Evolutionary conservation across 2,329 filamentous ascomycete species (phyloP).

Genomic region (Clarireedia homoeocarpa): DNA sequence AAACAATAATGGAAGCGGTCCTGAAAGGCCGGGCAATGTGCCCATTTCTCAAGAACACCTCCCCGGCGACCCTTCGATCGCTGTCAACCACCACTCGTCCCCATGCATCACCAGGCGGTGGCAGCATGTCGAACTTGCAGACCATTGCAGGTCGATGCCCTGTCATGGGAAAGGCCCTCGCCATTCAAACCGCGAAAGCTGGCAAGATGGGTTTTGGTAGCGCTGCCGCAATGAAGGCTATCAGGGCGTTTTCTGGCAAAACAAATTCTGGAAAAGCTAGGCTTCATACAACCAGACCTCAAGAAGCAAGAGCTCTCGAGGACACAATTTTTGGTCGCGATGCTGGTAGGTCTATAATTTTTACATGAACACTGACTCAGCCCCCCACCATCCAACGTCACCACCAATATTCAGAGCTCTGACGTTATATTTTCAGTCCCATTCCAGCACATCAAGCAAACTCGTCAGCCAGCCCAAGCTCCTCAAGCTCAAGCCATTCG

Average conservation of each 20-base stretch:
- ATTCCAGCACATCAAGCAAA: conserved; percentile 22
- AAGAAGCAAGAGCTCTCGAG: conserved; percentile 73
- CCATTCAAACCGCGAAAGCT: conserved; percentile 64
- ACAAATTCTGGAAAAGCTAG: conserved; percentile 55
- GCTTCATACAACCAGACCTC: conserved; percentile 71
- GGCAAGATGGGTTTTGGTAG: conserved; percentile 35
- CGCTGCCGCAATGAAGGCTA: conserved; percentile 38
- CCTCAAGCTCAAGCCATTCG: conserved; percentile 15
- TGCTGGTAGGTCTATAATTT: conserved; percentile 37
- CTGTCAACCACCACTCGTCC: conserved; percentile 61
- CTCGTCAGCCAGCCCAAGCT: conserved; percentile 20
- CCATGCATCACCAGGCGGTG: conserved; percentile 63
- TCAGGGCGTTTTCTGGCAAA: conserved; percentile 44
- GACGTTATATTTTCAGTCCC: conserved; percentile 26
- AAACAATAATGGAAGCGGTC: conserved; percentile 6
- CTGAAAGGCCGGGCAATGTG: conserved; percentile 55
- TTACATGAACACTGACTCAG: not conserved
- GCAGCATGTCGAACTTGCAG: conserved; percentile 95
- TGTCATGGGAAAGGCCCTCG: conserved; percentile 96
- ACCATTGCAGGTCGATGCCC: conserved; percentile 90
- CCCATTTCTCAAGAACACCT: conserved; percentile 92
- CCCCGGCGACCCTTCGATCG: conserved; percentile 81
- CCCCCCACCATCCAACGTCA: not conserved
- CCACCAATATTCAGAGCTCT: not conserved
- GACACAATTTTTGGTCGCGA: conserved; percentile 42